These are phyloP conservation scores for Amoeboaphelidium protococcarum DNA, from an alignment of 371 early-diverging fungal species.

Conservation along the genomic window DNA sequence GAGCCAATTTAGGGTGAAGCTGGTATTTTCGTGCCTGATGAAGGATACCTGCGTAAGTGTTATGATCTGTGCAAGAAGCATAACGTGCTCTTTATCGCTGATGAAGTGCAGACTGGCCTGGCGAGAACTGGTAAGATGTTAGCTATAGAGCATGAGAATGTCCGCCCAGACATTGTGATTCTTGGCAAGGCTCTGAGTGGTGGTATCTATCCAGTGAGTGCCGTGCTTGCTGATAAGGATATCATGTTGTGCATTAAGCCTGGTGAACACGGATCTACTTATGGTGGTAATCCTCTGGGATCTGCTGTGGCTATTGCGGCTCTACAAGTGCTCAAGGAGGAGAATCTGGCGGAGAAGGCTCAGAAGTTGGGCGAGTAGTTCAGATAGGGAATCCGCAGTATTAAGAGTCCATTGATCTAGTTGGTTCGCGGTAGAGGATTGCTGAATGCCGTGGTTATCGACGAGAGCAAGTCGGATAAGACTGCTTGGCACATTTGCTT, in stretches of 20 bases:
- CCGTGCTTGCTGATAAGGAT: slow-evolving; percentile 36
- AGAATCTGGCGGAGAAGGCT: slow-evolving; percentile 56
- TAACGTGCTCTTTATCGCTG: slow-evolving; percentile 60
- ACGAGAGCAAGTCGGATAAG: slow-evolving; percentile 45
- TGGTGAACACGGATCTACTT: slow-evolving; percentile 88
- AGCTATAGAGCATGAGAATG: slow-evolving; percentile 40
- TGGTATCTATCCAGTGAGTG: slow-evolving; percentile 94
- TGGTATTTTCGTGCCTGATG: slow-evolving; percentile 39
- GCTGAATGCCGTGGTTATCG: slow-evolving; percentile 84
- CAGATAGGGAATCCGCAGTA: slow-evolving; percentile 34
- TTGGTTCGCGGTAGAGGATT: slow-evolving; percentile 76
- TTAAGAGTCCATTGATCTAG: slow-evolving; percentile 44
- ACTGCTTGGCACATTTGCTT: slow-evolving; percentile 92
- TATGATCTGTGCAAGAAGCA: slow-evolving; percentile 48
- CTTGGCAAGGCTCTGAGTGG: slow-evolving; percentile 86
- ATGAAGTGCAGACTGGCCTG: slow-evolving; percentile 89
- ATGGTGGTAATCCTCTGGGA: slow-evolving; percentile 84
- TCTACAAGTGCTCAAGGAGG: slow-evolving; percentile 76
- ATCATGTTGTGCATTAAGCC: slow-evolving; percentile 48
- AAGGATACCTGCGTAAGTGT: slow-evolving; percentile 41
- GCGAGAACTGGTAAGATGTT: slow-evolving; percentile 74
- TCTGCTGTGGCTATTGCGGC: slow-evolving; percentile 83
- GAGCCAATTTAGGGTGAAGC: slow-evolving; percentile 94
- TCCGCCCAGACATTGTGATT: slow-evolving; percentile 70
- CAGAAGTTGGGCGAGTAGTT: slow-evolving; percentile 48